A percentile compares a stretch with the other conserved stretches of the same genome.
Evolutionary conservation across 176 grass and related monocot species (phyloP).

Genomic region (Zea mays): DNA sequence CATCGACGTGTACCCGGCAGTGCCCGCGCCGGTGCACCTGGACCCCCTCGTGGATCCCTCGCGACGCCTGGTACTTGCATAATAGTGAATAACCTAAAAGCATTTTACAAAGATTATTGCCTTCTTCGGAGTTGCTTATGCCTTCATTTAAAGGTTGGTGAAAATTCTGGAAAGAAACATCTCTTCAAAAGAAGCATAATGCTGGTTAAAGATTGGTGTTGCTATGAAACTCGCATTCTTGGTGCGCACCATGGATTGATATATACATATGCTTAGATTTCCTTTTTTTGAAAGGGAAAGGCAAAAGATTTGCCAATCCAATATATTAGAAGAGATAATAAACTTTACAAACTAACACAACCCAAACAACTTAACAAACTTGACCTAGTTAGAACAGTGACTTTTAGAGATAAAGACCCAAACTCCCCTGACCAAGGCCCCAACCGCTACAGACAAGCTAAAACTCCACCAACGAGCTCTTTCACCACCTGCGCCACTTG

Average conservation of each 20-base stretch:
- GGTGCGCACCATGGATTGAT: conserved; percentile 93
- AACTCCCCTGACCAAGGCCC: too few species aligned
- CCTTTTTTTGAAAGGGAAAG: too few species aligned
- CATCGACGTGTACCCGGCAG: conserved; percentile 34
- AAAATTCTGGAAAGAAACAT: conserved; percentile 63
- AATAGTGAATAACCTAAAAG: neutral
- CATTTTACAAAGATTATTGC: neutral
- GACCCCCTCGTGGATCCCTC: conserved; percentile 53
- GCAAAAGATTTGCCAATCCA: too few species aligned
- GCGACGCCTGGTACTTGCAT: conserved; percentile 5
- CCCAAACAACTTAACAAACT: too few species aligned
- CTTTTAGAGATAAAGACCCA: too few species aligned
- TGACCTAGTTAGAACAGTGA: too few species aligned
- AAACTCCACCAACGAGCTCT: too few species aligned
- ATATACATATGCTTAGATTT: conserved; percentile 92
- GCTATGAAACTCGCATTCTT: conserved; percentile 96
- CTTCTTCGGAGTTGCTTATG: conserved; percentile 6
- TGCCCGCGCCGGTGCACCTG: conserved; percentile 40
- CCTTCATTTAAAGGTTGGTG: conserved; percentile 63
- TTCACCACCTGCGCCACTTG: too few species aligned
- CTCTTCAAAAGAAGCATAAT: conserved; percentile 91
- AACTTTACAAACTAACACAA: too few species aligned
- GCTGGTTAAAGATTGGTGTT: conserved; percentile 93
- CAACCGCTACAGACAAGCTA: too few species aligned
- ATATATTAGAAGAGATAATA: too few species aligned